phyloP scores from a whole-genome alignment of 1,284 basidiomycete genomes.

The Anthracocystis walkeri region DNA sequence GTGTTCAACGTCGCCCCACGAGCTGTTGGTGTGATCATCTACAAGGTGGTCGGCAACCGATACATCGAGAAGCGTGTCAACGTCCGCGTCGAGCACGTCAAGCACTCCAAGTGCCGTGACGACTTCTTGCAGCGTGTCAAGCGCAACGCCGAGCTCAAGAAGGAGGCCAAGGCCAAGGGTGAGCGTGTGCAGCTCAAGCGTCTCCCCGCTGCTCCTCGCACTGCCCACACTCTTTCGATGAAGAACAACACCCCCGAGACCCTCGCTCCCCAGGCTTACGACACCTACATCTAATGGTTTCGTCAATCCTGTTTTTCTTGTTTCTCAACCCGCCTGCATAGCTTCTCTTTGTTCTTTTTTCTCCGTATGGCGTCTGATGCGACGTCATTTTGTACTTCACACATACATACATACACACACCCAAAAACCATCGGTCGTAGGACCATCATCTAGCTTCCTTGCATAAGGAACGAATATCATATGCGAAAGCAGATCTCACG shows the following conservation, averaged over 20 bases:
- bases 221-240: slow-evolving; percentile 80
- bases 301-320: neutral
- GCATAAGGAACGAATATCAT: slow-evolving; percentile 17
- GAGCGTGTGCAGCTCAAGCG: slow-evolving; percentile 89
- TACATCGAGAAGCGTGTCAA: slow-evolving; percentile 99
- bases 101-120: slow-evolving; percentile 97
- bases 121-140: slow-evolving; percentile 98
- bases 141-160: slow-evolving; percentile 87
- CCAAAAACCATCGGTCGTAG: slow-evolving; percentile 37
- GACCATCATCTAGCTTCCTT: slow-evolving; percentile 16
- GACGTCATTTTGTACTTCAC: slow-evolving; percentile 31
- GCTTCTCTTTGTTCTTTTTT: slow-evolving; percentile 4
- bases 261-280: slow-evolving; percentile 85
- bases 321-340: slow-evolving; percentile 8
- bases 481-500: slow-evolving; percentile 42
- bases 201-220: slow-evolving; percentile 84
- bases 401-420: slow-evolving; percentile 10
- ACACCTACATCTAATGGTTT: slow-evolving; percentile 69
- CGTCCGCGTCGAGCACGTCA: slow-evolving; percentile 97
- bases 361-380: slow-evolving; percentile 10
- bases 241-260: slow-evolving; percentile 89
- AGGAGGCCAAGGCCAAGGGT: slow-evolving; percentile 77
- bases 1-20: slow-evolving; percentile 97
- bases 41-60: slow-evolving; percentile 99
- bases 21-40: slow-evolving; percentile 94